Percentiles rank a stretch among this genome's conserved stretches.
Conservation (phyloP, 1,284 basidiomycete genomes). For the Sanguinoderma infundibulare region DNA sequence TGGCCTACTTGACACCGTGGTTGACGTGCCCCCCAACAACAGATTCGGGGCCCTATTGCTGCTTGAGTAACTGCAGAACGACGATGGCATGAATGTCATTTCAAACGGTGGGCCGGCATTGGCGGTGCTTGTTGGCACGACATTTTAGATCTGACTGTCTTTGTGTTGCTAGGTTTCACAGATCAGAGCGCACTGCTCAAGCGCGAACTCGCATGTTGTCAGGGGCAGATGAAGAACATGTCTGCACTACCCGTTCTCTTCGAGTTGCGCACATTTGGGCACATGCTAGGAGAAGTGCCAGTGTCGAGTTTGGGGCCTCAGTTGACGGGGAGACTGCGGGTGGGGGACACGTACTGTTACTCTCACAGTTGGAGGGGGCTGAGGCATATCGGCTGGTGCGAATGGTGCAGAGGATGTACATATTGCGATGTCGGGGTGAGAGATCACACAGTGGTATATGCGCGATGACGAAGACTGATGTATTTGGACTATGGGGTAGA, state of each 20-base stretch:
- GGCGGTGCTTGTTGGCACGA: neutral
- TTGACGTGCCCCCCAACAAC: conserved; percentile 81
- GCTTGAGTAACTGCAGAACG: conserved; percentile 84
- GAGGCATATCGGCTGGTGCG: no score
- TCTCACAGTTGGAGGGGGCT: no score
- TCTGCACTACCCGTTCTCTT: conserved; percentile 82
- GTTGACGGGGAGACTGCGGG: no score
- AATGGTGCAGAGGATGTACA: no score
- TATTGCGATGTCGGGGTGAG: no score
- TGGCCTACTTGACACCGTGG: conserved; percentile 77
- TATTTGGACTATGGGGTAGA: no score
- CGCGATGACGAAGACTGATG: no score
- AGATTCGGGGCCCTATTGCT: conserved; percentile 95
- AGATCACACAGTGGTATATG: no score
- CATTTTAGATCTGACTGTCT: neutral
- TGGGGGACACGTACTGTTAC: no score
- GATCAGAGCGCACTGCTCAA: conserved; percentile 93
- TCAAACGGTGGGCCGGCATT: conserved; percentile 65
- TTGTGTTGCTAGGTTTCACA: conserved; percentile 66
- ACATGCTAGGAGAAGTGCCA: no score
- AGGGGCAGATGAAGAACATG: conserved; percentile 86
- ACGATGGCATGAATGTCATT: conserved; percentile 85
- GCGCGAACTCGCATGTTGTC: conserved; percentile 96
- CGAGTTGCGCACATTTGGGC: no score
- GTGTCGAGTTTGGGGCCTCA: no score